Conservation (phyloP, 73 alveolate species). For the Paramecium biaurelia region DNA sequence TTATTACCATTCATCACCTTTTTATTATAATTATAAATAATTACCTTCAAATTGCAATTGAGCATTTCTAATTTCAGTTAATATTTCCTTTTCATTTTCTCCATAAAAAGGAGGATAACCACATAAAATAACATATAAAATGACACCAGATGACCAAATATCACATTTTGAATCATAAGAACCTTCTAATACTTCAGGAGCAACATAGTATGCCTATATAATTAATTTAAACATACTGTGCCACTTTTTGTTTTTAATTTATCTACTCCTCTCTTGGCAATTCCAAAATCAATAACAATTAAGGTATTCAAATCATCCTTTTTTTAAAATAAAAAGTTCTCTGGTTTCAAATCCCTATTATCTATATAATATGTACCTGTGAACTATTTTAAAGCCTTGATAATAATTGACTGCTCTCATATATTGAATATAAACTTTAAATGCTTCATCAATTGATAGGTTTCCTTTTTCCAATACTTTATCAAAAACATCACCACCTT, state of each 20-base stretch:
- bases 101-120: slow-evolving; percentile 55
- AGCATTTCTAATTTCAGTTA: slow-evolving; percentile 9
- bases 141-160: slow-evolving; percentile 50
- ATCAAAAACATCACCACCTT: slow-evolving; percentile 52
- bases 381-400: slow-evolving; percentile 1
- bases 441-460: slow-evolving; percentile 27
- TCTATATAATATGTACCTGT: neutral
- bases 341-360: slow-evolving; percentile 21
- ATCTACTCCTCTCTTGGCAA: slow-evolving; percentile 12
- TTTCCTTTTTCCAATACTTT: slow-evolving; percentile 40
- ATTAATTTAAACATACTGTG: neutral
- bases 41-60: slow-evolving; percentile 9
- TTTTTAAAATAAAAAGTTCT: slow-evolving; percentile 22
- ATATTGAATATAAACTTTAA: slow-evolving; percentile 15
- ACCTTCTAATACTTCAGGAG: slow-evolving; percentile 50
- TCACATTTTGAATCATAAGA: slow-evolving; percentile 37
- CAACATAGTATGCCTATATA: slow-evolving; percentile 26
- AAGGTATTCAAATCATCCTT: slow-evolving; percentile 30
- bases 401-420: slow-evolving; percentile 50
- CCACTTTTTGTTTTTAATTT: slow-evolving; percentile 45
- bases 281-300: slow-evolving; percentile 41
- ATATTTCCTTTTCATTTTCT: slow-evolving; percentile 46
- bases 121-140: slow-evolving; percentile 31
- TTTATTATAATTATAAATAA: neutral
- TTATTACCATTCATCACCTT: slow-evolving; percentile 47